These are phyloP conservation scores for Russula abietina DNA, from an alignment of 768 basidiomycete species.

Conservation along the genomic window DNA sequence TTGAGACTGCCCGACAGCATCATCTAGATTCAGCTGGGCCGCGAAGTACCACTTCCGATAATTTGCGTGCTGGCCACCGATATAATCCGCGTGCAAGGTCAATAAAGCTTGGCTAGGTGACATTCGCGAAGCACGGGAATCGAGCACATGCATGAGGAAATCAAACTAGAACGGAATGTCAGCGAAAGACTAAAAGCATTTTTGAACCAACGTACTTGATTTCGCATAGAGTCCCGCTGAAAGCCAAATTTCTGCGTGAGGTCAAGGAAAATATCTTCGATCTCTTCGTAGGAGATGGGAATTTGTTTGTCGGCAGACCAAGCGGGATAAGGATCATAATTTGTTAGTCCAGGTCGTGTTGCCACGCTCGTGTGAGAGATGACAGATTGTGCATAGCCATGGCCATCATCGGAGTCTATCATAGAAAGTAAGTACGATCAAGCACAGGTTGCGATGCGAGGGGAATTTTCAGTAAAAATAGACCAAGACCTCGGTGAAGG, in stretches of 20 bases:
- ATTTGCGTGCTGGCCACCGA: slow-evolving; percentile 97
- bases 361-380: slow-evolving; percentile 32
- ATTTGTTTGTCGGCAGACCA: slow-evolving; percentile 92
- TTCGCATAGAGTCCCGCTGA: slow-evolving; percentile 92
- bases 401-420: slow-evolving; percentile 31
- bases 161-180: slow-evolving; percentile 61
- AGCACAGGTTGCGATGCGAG: slow-evolving; percentile 1
- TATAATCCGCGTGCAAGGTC: slow-evolving; percentile 97
- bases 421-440: slow-evolving; percentile 21
- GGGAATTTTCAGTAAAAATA: neutral
- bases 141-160: slow-evolving; percentile 95
- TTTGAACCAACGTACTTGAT: slow-evolving; percentile 56
- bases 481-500: neutral
- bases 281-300: slow-evolving; percentile 95
- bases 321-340: slow-evolving; percentile 78
- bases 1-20: slow-evolving; percentile 91
- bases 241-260: slow-evolving; percentile 99
- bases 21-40: slow-evolving; percentile 97
- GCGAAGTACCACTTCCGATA: slow-evolving; percentile 99
- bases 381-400: slow-evolving; percentile 31
- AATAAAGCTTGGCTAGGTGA: slow-evolving; percentile 91
- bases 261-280: slow-evolving; percentile 98
- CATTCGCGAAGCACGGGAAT: slow-evolving; percentile 98
- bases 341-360: slow-evolving; percentile 25
- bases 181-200: slow-evolving; percentile 12